A percentile compares a stretch with the other conserved stretches of the same genome.
Conservation (phyloP, 2,329 filamentous ascomycete species). For the Aureobasidium leucospermi region DNA sequence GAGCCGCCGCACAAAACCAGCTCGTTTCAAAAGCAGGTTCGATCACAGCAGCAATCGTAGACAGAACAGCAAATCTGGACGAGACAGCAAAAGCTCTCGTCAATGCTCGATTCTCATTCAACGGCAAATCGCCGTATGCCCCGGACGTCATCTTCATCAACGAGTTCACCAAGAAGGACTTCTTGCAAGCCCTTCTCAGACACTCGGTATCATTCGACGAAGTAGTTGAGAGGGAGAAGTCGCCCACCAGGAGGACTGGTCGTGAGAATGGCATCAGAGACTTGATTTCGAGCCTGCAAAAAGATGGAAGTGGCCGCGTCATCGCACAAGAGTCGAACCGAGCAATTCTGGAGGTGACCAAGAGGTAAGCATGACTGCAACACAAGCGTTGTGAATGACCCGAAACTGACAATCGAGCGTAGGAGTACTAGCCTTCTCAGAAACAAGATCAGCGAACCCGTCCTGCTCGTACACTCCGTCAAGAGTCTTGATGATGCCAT, state of each 20-base stretch:
- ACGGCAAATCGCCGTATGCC: constrained; percentile 52
- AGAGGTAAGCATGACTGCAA: constrained; percentile 9
- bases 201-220: constrained; percentile 28
- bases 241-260: constrained; percentile 3
- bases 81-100: constrained; percentile 48
- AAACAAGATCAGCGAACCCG: constrained; percentile 34
- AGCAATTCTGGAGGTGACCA: constrained; percentile 21
- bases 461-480: constrained; percentile 41
- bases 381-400: neutral
- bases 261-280: constrained; percentile 9
- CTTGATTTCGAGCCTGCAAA: constrained; percentile 13
- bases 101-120: constrained; percentile 47
- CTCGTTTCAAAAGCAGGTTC: constrained; percentile 29
- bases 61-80: constrained; percentile 50
- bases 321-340: constrained; percentile 20
- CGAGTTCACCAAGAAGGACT: constrained; percentile 51
- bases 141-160: constrained; percentile 60
- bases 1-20: constrained; percentile 21
- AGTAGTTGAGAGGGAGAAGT: constrained; percentile 12
- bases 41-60: constrained; percentile 50
- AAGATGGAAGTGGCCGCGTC: constrained; percentile 15
- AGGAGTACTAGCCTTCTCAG: constrained; percentile 16
- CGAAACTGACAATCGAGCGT: neutral
- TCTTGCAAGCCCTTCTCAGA: constrained; percentile 43
- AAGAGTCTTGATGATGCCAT: constrained; percentile 50